Conservation (phyloP, 768 basidiomycete species). For the Agaricus bisporus region DNA sequence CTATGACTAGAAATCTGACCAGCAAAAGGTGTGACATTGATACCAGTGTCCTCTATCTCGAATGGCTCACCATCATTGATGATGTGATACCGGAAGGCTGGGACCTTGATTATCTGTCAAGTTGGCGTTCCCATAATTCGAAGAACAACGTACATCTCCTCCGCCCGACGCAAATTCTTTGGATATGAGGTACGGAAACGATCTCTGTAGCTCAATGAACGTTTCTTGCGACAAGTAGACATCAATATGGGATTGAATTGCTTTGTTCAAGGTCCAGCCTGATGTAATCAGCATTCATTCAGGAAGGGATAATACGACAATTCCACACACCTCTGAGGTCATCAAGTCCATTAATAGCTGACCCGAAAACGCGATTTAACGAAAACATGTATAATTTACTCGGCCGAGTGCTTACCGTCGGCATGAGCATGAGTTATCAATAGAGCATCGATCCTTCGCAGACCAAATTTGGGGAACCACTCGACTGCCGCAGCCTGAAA, state of each 20-base stretch:
- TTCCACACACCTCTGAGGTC: conserved; percentile 64
- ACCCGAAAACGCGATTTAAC: background rate
- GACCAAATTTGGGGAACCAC: conserved; percentile 61
- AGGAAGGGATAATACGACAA: conserved; percentile 1
- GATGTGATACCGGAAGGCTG: conserved; percentile 79
- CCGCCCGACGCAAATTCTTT: conserved; percentile 76
- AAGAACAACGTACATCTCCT: conserved; percentile 50
- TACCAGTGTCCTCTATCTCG: conserved; percentile 57
- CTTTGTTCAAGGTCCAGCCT: conserved; percentile 69
- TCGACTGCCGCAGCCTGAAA: conserved; percentile 52
- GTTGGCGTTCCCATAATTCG: background rate
- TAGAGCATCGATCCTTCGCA: conserved; percentile 52
- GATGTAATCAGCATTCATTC: conserved; percentile 7
- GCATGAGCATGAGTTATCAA: conserved; percentile 88
- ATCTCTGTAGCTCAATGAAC: conserved; percentile 54
- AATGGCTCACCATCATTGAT: conserved; percentile 66
- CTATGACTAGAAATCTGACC: conserved; percentile 32
- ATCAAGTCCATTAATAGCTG: conserved; percentile 86
- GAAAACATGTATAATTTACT: background rate
- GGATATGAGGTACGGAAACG: conserved; percentile 79
- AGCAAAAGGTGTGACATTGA: conserved; percentile 58
- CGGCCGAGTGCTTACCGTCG: conserved; percentile 39
- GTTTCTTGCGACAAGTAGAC: conserved; percentile 66
- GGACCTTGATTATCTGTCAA: conserved; percentile 43
- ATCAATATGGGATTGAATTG: conserved; percentile 69